Percentiles rank a stretch among this genome's conserved stretches.
Conservation (phyloP, 257 asterid genomes). For the Buddleja alternifolia region DNA sequence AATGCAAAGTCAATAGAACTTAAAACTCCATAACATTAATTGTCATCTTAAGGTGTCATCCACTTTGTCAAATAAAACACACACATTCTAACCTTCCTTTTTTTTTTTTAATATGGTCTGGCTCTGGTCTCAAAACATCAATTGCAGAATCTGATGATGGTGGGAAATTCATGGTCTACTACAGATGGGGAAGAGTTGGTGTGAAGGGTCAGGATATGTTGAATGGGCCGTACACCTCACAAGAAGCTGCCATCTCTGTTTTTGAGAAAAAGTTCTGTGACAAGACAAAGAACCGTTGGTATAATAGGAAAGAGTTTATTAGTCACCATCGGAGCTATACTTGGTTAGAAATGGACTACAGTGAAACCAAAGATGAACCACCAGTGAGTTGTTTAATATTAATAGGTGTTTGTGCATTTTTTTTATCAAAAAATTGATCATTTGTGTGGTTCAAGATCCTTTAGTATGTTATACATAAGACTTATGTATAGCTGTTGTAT, state of each 20-base stretch:
- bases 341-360: conserved; percentile 97
- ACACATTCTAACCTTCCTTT: conserved; percentile 2
- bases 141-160: conserved; percentile 85
- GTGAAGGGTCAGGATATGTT: conserved; percentile 76
- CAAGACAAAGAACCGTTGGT: conserved; percentile 77
- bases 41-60: not conserved
- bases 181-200: conserved; percentile 99
- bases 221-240: conserved; percentile 61
- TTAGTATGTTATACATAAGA: conserved; percentile 20
- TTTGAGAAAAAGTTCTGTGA: conserved; percentile 73
- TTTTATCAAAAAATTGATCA: conserved; percentile 6
- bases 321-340: conserved; percentile 60
- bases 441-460: conserved; percentile 11
- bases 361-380: conserved; percentile 53
- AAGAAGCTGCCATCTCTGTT: conserved; percentile 55
- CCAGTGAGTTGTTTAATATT: conserved; percentile 62
- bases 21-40: not conserved
- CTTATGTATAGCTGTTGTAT: not conserved
- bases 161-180: conserved; percentile 69
- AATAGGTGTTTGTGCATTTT: too few relatives aligned
- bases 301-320: conserved; percentile 57
- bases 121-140: conserved; percentile 19
- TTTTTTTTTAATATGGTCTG: not conserved
- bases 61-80: not conserved
- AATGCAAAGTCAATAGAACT: too few relatives aligned